Evolutionary conservation across 768 basidiomycete species (phyloP).

Genomic region (Mycena maculata): DNA sequence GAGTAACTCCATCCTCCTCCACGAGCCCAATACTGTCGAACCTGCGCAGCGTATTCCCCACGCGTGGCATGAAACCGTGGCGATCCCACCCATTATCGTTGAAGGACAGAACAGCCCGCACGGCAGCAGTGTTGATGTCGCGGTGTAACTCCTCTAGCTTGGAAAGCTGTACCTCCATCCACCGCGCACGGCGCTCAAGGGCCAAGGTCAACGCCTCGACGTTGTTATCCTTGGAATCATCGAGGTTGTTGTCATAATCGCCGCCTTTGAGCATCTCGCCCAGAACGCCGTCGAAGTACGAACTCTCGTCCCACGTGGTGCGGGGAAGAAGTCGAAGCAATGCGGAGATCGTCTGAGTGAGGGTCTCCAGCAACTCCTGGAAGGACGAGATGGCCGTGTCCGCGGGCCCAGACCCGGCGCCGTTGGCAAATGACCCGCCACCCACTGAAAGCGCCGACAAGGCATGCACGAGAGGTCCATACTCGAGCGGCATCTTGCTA

Average conservation of each 20-base stretch:
- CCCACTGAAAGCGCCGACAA: constrained; percentile 88
- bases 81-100: constrained; percentile 90
- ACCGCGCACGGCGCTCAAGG: constrained; percentile 88
- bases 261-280: constrained; percentile 91
- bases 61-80: constrained; percentile 73
- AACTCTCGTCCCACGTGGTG: constrained; percentile 91
- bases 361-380: constrained; percentile 87
- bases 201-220: constrained; percentile 86
- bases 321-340: constrained; percentile 86
- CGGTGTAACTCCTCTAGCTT: constrained; percentile 91
- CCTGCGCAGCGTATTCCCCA: constrained; percentile 72
- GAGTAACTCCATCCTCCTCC: constrained; percentile 57
- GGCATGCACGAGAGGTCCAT: constrained; percentile 87
- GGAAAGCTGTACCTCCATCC: constrained; percentile 93
- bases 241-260: constrained; percentile 88
- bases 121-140: constrained; percentile 90
- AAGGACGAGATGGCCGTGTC: constrained; percentile 92
- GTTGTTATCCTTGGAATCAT: constrained; percentile 85
- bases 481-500: constrained; percentile 85
- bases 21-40: constrained; percentile 76
- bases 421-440: constrained; percentile 85
- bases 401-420: constrained; percentile 88
- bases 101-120: constrained; percentile 82
- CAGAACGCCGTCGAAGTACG: constrained; percentile 87
- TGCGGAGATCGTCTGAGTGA: constrained; percentile 92